phyloP scores from a whole-genome alignment of 495 filamentous ascomycete genomes.

The Evernia prunastri region DNA sequence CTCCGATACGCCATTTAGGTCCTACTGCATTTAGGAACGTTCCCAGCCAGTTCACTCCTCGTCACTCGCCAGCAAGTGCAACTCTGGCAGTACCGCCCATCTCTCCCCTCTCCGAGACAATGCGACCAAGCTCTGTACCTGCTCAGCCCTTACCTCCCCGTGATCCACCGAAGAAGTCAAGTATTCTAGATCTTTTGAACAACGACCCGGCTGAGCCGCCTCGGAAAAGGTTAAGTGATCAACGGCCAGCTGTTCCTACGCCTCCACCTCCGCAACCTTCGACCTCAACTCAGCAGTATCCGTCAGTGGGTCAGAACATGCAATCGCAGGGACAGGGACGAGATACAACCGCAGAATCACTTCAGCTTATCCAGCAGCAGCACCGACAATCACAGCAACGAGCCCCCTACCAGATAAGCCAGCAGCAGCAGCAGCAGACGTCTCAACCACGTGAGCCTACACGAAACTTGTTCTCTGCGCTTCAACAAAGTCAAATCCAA shows the following conservation, averaged over 20 bases:
- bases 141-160: constrained; percentile 37
- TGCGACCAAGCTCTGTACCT: constrained; percentile 36
- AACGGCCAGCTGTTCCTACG: constrained; percentile 15
- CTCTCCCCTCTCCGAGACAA: constrained; percentile 40
- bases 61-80: constrained; percentile 27
- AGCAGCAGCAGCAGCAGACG: constrained; percentile 20
- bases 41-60: constrained; percentile 14
- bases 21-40: constrained; percentile 5
- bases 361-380: constrained; percentile 4
- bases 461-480: constrained; percentile 12
- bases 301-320: constrained; percentile 14
- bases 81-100: constrained; percentile 29
- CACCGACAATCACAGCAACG: constrained; percentile 19
- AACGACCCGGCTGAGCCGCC: constrained; percentile 52
- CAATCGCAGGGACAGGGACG: constrained; percentile 15
- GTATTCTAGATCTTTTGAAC: constrained; percentile 54
- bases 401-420: constrained; percentile 13
- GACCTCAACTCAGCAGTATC: constrained; percentile 13
- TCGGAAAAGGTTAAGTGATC: constrained; percentile 37
- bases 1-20: constrained; percentile 18
- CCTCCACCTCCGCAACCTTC: constrained; percentile 21
- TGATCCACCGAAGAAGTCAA: constrained; percentile 50
- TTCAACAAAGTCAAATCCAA: constrained; percentile 9
- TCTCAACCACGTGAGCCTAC: constrained; percentile 12
- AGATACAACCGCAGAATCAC: constrained; percentile 13